Conservation (phyloP, 345 rosid species). For the Arabis hirsuta region DNA sequence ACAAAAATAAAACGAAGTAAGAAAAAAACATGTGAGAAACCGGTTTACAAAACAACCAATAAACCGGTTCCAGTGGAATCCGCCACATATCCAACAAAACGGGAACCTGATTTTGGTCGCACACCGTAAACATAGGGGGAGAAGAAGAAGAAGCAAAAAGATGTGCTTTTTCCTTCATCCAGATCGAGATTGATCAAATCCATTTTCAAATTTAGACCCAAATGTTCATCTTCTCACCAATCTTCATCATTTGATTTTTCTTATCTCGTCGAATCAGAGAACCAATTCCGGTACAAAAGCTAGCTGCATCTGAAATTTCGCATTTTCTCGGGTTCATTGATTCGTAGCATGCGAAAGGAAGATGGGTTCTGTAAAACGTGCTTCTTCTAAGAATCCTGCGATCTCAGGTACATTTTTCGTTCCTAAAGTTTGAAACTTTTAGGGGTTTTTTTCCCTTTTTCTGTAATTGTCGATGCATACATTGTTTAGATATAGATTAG, state of each 20-base stretch:
- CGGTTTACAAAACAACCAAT: slow-evolving; percentile 11
- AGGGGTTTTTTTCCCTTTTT: not conserved
- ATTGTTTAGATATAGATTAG: not conserved
- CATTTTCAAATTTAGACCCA: slow-evolving; percentile 1
- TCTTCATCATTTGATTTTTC: not conserved
- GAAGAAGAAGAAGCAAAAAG: not conserved
- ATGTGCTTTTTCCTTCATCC: not conserved
- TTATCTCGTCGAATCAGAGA: slow-evolving; percentile 3
- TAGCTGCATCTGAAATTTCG: slow-evolving; percentile 8
- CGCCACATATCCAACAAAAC: slow-evolving; percentile 28
- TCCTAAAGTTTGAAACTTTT: slow-evolving; percentile 16
- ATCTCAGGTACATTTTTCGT: slow-evolving; percentile 37
- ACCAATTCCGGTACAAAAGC: slow-evolving; percentile 4
- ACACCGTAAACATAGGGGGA: slow-evolving; percentile 34
- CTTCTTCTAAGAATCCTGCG: slow-evolving; percentile 17
- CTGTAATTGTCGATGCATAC: slow-evolving; percentile 14
- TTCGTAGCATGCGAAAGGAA: slow-evolving; percentile 15
- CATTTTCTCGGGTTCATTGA: not conserved
- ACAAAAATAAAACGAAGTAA: too few relatives aligned
- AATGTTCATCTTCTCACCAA: slow-evolving; percentile 16
- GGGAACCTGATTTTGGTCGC: slow-evolving; percentile 39
- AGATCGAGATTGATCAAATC: slow-evolving; percentile 37
- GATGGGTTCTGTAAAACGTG: slow-evolving; percentile 36
- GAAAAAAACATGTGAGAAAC: not conserved
- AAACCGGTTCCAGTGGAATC: slow-evolving; percentile 6